phyloP scores from a whole-genome alignment of 2,329 filamentous ascomycete species.

The Fusarium gaditjirri region DNA sequence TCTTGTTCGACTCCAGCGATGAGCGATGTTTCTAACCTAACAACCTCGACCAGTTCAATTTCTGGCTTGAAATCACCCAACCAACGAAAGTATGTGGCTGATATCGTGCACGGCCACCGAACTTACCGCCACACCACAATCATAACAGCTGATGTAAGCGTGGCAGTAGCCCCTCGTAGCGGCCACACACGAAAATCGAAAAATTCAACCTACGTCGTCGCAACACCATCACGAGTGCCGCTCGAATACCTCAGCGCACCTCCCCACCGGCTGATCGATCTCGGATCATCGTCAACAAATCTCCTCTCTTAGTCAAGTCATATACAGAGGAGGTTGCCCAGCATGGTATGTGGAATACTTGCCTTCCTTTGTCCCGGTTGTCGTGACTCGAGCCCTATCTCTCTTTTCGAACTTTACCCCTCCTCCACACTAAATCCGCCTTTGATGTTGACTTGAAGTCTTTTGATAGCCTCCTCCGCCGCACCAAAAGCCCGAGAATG shows the following conservation, averaged over 20 bases:
- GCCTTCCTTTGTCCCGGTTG: slow-evolving; percentile 28
- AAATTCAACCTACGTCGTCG: slow-evolving; percentile 53
- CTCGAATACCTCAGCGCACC: slow-evolving; percentile 51
- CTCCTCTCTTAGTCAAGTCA: slow-evolving; percentile 52
- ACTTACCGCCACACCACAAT: not conserved
- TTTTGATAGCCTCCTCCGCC: slow-evolving; percentile 84
- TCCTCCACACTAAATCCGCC: slow-evolving; percentile 41
- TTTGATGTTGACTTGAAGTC: slow-evolving; percentile 44
- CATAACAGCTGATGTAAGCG: slow-evolving; percentile 45
- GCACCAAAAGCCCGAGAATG: slow-evolving; percentile 98
- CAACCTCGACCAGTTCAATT: not conserved
- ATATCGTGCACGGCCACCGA: not conserved
- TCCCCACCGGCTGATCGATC: slow-evolving; percentile 52
- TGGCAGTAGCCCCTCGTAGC: slow-evolving; percentile 51
- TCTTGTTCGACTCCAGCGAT: not conserved
- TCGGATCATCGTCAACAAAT: slow-evolving; percentile 50
- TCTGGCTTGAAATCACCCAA: not conserved
- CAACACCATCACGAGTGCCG: slow-evolving; percentile 54
- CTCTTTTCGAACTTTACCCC: slow-evolving; percentile 40
- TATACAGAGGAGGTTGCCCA: slow-evolving; percentile 63
- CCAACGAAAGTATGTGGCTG: slow-evolving; percentile 3
- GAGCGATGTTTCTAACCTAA: not conserved
- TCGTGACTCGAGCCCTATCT: slow-evolving; percentile 26
- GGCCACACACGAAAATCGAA: slow-evolving; percentile 60
- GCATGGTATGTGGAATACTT: slow-evolving; percentile 54